Base-by-base conservation (phyloP, 2,329 filamentous ascomycete genomes). In the Epichloe typhina region DNA sequence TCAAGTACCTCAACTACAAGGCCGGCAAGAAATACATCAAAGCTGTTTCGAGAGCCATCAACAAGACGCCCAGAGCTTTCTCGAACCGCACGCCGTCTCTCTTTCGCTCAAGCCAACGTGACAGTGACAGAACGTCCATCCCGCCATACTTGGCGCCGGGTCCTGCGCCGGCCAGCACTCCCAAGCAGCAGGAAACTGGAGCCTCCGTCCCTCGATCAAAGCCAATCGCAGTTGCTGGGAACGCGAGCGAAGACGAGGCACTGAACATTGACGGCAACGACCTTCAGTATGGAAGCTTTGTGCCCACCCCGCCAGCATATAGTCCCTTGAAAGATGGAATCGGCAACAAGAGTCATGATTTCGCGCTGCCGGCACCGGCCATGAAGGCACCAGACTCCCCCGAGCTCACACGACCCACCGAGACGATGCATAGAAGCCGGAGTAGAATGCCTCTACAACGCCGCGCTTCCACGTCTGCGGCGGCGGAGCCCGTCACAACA, bases 1-100 rank as follows among this genome's bases (percentile, higher is more conserved):
- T 83, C 66, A 95, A 95, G 68, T 97, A 96, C 67, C 77, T 97
- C 59, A 82, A 96, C 69, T 97, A 97, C 75, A 95, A 95, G 76
- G 82, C 82, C 51, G 91, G 89, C 54, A 97, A 97, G 71, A 96
- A 96, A 71, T 84, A 89, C 64, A 76, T 97, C 66, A 97, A 96
- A 68, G 82, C 82, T 51, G 83, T 96, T 49, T 70, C 76, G 23
- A 79, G 84, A 54, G 88, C 88, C 53, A 76, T 93, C 54, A 75
- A 78, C 71, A 69, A 80, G 52, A 77, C 79, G 0, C 77, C 81
- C 9, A 58, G 58, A 37, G 64, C 68, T 21, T 53, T 64, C 19
- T 61, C 61, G 17, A 63, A 63, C 13, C 60, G 62, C 36, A 64
- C 64, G 2, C 61, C 64, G 5, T 61, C 64, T 36, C 64, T 64